These are phyloP conservation scores for Ploettnerulaceae sp. DNA, from an alignment of 2,329 filamentous ascomycete species.

Conservation along the genomic window DNA sequence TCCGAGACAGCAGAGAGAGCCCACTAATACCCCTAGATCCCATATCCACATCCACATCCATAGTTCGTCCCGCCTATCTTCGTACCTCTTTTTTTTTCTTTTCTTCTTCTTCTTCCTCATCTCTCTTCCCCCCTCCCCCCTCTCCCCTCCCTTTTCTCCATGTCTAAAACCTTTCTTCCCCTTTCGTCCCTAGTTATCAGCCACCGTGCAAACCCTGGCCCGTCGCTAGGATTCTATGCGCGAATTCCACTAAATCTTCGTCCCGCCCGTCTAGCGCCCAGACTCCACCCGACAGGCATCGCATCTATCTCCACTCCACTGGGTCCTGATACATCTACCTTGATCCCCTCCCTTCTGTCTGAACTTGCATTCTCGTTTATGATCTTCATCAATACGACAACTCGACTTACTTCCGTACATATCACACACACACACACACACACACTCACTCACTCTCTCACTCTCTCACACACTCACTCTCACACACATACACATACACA, in stretches of 20 bases:
- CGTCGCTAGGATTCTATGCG: slow-evolving; percentile 16
- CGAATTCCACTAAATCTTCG: slow-evolving; percentile 16
- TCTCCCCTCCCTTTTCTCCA: slow-evolving; percentile 13
- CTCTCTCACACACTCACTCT: too few species aligned
- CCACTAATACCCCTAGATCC: slow-evolving; percentile 10
- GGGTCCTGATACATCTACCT: slow-evolving; percentile 27
- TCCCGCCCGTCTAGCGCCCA: slow-evolving; percentile 15
- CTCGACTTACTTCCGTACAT: slow-evolving; percentile 33
- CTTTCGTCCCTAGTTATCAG: slow-evolving; percentile 9
- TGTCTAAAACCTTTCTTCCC: slow-evolving; percentile 5
- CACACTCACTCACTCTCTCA: too few species aligned
- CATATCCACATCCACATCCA: too few species aligned
- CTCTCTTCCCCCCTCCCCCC: too few species aligned
- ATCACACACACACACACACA: slow-evolving; percentile 21
- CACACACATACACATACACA: too few species aligned
- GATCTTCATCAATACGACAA: slow-evolving; percentile 31
- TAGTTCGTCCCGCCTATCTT: slow-evolving; percentile 17
- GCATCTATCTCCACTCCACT: slow-evolving; percentile 13
- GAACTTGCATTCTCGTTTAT: slow-evolving; percentile 17
- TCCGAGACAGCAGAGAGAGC: slow-evolving; percentile 14
- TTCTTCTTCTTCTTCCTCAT: too few species aligned
- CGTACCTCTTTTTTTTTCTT: too few species aligned
- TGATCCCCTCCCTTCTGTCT: slow-evolving; percentile 19
- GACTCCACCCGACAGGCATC: slow-evolving; percentile 10
- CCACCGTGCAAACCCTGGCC: slow-evolving; percentile 10